Evolutionary conservation across 331 rosid genomes (phyloP).

Genomic region (Pyracantha coccinea): DNA sequence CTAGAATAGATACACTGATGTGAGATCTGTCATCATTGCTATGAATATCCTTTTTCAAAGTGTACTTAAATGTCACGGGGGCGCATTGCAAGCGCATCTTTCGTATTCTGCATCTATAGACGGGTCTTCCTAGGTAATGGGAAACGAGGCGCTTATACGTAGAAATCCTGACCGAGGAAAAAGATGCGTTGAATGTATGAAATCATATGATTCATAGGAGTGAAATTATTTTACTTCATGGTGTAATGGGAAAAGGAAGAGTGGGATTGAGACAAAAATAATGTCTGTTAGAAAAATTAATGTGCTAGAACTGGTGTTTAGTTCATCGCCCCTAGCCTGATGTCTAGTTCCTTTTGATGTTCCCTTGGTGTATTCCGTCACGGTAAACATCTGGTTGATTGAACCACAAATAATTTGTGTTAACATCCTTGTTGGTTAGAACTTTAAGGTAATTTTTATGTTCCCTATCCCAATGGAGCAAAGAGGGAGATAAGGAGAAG

Average conservation of each 20-base stretch:
- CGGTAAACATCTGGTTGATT: not conserved
- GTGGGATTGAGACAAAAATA: not conserved
- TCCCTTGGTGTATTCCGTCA: not conserved
- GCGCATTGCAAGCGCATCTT: not conserved
- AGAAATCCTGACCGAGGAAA: not conserved
- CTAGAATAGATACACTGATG: not conserved
- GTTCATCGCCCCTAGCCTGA: not conserved
- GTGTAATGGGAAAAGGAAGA: not conserved
- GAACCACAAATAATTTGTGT: not conserved
- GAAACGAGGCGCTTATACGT: not conserved
- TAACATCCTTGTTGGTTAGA: not conserved
- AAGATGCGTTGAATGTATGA: not conserved
- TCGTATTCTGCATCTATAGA: not conserved
- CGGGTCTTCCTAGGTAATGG: not conserved
- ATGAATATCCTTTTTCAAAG: not conserved
- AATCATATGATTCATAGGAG: not conserved
- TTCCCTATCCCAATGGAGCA: not conserved
- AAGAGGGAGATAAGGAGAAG: not conserved
- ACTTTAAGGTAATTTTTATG: not conserved
- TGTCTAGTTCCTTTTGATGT: not conserved
- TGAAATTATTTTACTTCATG: not conserved
- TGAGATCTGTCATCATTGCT: not conserved
- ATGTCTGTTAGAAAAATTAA: not conserved
- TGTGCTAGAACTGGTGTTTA: not conserved
- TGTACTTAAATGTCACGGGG: not conserved